Evolutionary conservation across 306 rosid species (phyloP), one percentile per base, ranked within the genome.

Genomic region (Betula pendula): DNA sequence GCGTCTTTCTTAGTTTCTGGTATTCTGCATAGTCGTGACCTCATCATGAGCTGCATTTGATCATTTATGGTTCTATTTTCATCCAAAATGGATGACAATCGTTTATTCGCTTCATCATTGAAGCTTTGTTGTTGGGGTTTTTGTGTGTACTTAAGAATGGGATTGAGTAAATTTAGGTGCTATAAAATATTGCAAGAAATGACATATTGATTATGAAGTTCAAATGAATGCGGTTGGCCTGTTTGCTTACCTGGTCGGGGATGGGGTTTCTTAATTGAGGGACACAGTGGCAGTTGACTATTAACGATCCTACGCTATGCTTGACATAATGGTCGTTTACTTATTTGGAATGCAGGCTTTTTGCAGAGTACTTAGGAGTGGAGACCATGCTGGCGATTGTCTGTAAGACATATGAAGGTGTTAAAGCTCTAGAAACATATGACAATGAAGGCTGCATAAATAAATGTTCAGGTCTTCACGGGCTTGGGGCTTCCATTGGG

Each of bases 341-440:
- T 66, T 74, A 67, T 81, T 81, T 78, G 79, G 79, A 59, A 72
- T 83, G 89, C 94, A 91, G 98, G 79, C 87, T 94, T 84, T 85
- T 94, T 24, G 89, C 97, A 0, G 98, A 91, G 87, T 94, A 87
- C 83, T 83, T 94, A 29, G 98, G 96, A 77, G 47, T 72, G 69
- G 94, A 94, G 71, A 87, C 87, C 51, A 91, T 91, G 97, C 72
- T 89, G 80, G 90, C 96, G 69, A 78, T 94, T 84, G 97, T 94
- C 49, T 94, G 98, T 71, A 87, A 80, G 89, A 88, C 96, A 43
- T 81, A 68, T 70, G 93, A 85, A 82, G 97, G 97, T 59, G 88
- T 87, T 12, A 82, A 75, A 78, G 93, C 97, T 78, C 87, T 94
- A 50, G 98, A 94, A 80, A 70, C 69, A 33, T 89, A 91, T 80